These are phyloP conservation scores for Penicillium egyptiacum DNA, from an alignment of 495 filamentous ascomycete species.

Conservation along the genomic window DNA sequence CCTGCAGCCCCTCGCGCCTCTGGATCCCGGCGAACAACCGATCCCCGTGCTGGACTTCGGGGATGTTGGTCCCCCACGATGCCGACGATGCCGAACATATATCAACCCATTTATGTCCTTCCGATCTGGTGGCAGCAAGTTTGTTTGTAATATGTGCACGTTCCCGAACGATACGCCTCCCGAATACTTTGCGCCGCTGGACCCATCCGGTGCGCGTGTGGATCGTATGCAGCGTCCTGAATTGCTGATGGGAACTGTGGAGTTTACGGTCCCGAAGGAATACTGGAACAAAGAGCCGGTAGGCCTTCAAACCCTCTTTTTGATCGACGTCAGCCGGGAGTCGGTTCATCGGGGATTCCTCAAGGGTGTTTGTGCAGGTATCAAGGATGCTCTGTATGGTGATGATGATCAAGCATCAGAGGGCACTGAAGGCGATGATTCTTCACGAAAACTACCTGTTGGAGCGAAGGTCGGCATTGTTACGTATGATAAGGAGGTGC, in stretches of 20 bases:
- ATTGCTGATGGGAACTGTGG: conserved; percentile 85
- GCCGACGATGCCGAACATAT: conserved; percentile 90
- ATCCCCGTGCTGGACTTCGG: conserved; percentile 96
- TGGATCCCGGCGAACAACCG: conserved; percentile 80
- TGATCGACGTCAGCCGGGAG: conserved; percentile 91
- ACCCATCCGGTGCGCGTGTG: conserved; percentile 80
- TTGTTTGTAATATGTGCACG: conserved; percentile 97
- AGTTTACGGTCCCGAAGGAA: conserved; percentile 95
- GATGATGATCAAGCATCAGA: conserved; percentile 50
- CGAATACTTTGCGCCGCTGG: conserved; percentile 91
- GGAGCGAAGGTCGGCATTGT: conserved; percentile 92
- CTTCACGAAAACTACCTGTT: conserved; percentile 60
- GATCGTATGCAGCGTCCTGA: conserved; percentile 91
- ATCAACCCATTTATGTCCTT: conserved; percentile 99
- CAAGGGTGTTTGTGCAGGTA: conserved; percentile 88
- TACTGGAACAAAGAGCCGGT: conserved; percentile 97
- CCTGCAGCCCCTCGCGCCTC: conserved; percentile 82
- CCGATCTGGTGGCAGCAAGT: conserved; percentile 88
- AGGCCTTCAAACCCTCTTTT: conserved; percentile 81
- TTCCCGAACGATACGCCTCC: conserved; percentile 92
- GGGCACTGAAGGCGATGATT: conserved; percentile 53
- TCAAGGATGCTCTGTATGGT: conserved; percentile 80
- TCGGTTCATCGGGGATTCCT: conserved; percentile 84
- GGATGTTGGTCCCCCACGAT: conserved; percentile 85
- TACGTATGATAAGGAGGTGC: conserved; percentile 91